A percentile compares a stretch with the other conserved stretches of the same genome.
phyloP scores from a whole-genome alignment of 257 asterid genomes.

The Cruciata laevipes region DNA sequence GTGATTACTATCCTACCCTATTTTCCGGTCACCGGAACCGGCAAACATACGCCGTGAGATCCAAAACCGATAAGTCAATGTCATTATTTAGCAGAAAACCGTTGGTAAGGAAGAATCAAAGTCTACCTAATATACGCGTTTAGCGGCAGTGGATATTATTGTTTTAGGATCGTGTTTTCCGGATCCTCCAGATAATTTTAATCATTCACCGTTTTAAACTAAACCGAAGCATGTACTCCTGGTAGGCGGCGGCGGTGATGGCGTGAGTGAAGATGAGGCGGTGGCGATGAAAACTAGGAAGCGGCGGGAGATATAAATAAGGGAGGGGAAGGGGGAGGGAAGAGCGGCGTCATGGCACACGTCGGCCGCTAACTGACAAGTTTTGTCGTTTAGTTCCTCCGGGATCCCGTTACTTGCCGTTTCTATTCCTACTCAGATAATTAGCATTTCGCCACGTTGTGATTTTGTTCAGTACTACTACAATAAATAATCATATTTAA shows the following conservation, averaged over 20 bases:
- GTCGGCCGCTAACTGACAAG: conserved; percentile 6
- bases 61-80: background rate
- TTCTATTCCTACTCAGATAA: background rate
- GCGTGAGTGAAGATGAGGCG: background rate
- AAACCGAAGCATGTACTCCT: background rate
- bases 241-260: background rate
- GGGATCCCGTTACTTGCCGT: background rate
- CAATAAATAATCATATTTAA: no score
- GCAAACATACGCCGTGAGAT: background rate
- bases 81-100: background rate
- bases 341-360: conserved; percentile 22
- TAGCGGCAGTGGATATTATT: background rate
- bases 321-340: background rate
- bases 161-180: background rate
- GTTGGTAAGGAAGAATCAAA: background rate
- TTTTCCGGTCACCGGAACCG: background rate
- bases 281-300: background rate
- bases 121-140: background rate
- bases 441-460: background rate
- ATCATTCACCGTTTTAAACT: background rate
- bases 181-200: background rate
- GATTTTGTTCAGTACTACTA: background rate
- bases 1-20: background rate
- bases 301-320: background rate
- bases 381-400: background rate